Base-by-base conservation (phyloP, 1,139 yeast genomes). In the Lodderomyces margitis region DNA sequence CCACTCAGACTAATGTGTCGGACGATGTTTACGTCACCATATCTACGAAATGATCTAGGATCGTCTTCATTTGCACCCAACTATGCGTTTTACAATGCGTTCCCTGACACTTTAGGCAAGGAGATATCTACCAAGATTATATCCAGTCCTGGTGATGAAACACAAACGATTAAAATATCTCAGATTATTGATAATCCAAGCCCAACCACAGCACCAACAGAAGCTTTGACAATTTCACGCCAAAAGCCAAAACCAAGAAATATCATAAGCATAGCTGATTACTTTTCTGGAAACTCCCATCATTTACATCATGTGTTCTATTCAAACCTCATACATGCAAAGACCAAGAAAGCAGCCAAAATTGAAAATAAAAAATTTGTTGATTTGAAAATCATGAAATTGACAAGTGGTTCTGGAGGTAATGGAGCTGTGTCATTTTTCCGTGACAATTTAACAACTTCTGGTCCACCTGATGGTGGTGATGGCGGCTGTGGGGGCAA, bases 381-480 rank as follows among this genome's bases (percentile, higher is more conserved):
- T 20, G 96, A 88, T 58, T 62, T 87, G n/a, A 74, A 80, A 50
- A 73, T 88, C 12, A 72, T 89, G 5, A 75, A 78, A 43, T 68
- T 87, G n/a, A 64, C 65, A 9, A 81, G 95, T 35, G 98, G 98
- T 0, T 70, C 68, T 38, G 98, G 98, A 21, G 98, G 98, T 1
- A 75, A 83, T 57, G 98, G 98, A 5, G 74, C 80, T 38, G 84
- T 88, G 0, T 84, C 97, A 1, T 92, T 92, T 59, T 77, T 84
- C 49, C 68, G 96, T 47, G 98, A 88, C 53, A 87, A 96, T 2
- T 87, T 89, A 40, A 68, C 87, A 34, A 75, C 96, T 0, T 73
- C 75, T 15, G 98, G 98, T 0, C 98, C 98, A 0, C 95, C 98
- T 0, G 96, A 91, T 61, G 98, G 98, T 19, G 98, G 98, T 12